Percentiles rank a stretch among this genome's conserved stretches.
These are phyloP conservation scores for Podospora australis DNA, from an alignment of 495 filamentous ascomycete species.

Conservation along the genomic window DNA sequence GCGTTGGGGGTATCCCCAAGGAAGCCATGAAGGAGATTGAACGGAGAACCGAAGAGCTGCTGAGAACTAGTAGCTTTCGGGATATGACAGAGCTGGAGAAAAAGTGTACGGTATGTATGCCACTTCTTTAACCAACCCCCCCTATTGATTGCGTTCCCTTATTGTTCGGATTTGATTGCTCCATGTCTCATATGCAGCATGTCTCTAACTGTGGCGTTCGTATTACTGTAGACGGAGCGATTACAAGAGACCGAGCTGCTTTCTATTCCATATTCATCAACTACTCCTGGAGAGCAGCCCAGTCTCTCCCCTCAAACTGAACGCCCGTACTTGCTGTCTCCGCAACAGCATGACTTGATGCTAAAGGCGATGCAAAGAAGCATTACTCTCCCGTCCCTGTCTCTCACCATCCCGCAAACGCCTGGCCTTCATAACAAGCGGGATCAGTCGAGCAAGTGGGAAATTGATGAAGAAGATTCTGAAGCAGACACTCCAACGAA, in stretches of 20 bases:
- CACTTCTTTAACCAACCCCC: not conserved
- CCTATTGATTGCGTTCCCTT: conserved; percentile 6
- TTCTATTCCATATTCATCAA: conserved; percentile 13
- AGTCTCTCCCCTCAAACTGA: conserved; percentile 15
- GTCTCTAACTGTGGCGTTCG: conserved; percentile 22
- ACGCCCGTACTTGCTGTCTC: conserved; percentile 18
- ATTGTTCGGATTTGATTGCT: conserved; percentile 14
- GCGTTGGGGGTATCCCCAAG: conserved; percentile 17
- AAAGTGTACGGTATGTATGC: conserved; percentile 42
- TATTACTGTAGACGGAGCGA: conserved; percentile 19
- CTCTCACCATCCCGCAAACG: conserved; percentile 36
- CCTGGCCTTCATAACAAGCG: too few species aligned
- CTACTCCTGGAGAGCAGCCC: conserved; percentile 7
- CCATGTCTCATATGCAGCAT: conserved; percentile 20
- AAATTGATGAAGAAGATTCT: not conserved
- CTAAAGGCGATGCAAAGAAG: conserved; percentile 36
- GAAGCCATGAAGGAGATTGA: conserved; percentile 23
- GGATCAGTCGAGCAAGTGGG: not conserved
- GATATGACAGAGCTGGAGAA: conserved; percentile 48
- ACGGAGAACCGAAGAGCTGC: conserved; percentile 19
- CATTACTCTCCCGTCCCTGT: conserved; percentile 33
- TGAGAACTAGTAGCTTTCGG: conserved; percentile 39
- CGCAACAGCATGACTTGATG: conserved; percentile 30
- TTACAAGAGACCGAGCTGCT: conserved; percentile 12
- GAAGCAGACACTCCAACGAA: conserved; percentile 9